Percentiles rank a stretch among this genome's conserved stretches.
phyloP scores from a whole-genome alignment of 192 early-diverging fungal species.

The Podila epigama region DNA sequence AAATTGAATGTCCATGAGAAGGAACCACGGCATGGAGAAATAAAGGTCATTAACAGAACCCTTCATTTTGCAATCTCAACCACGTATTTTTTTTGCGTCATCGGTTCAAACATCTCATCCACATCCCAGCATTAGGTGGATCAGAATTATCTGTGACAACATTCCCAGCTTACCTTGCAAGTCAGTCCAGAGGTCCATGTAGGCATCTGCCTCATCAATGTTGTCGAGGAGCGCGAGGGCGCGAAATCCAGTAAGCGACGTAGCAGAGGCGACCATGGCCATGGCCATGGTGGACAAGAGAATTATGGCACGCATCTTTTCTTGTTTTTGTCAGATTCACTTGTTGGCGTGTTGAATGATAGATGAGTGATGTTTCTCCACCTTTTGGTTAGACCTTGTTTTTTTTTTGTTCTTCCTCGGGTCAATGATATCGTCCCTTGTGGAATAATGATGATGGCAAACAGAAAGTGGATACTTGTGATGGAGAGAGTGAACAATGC shows the following conservation, averaged over 20 bases:
- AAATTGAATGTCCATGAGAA: too few species aligned
- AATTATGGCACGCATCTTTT: constrained; percentile 30
- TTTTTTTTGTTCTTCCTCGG: too few species aligned
- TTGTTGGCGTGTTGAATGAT: background rate
- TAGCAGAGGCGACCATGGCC: constrained; percentile 54
- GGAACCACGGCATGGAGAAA: too few species aligned
- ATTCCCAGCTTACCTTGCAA: constrained; percentile 56
- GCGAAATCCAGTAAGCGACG: constrained; percentile 69
- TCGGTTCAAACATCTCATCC: background rate
- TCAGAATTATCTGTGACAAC: background rate
- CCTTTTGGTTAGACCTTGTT: too few species aligned
- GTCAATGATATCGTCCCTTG: too few species aligned
- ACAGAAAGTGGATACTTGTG: background rate
- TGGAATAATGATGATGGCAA: background rate
- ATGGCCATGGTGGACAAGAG: constrained; percentile 34
- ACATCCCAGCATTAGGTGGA: background rate
- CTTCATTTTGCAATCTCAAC: background rate
- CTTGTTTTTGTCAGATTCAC: background rate
- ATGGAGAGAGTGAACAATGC: too few species aligned
- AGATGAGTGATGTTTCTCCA: background rate
- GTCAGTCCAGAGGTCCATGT: constrained; percentile 64
- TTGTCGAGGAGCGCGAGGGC: constrained; percentile 75
- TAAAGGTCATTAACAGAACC: too few species aligned
- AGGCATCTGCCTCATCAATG: constrained; percentile 50
- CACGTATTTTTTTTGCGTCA: background rate